Evolutionary conservation across 2,329 filamentous ascomycete species (phyloP), one percentile per base, ranked within the genome.

Genomic region (Trichoderma arundinaceum): DNA sequence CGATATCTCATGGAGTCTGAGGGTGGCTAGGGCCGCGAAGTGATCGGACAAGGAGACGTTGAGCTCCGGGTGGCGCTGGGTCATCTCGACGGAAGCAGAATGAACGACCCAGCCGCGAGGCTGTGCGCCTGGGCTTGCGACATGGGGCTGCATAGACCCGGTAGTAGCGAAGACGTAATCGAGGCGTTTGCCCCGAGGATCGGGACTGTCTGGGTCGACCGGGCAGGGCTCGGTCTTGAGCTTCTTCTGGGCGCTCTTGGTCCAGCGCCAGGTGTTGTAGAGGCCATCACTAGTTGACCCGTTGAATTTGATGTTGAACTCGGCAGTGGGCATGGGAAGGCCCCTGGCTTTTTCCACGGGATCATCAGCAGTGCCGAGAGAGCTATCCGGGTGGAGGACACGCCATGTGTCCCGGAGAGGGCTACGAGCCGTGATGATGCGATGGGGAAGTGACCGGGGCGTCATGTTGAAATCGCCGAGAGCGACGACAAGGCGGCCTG

Each of bases 391-490:
- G 75, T 96, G 90, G 19, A 96, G 77, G 35, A 91, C 84, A 63
- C 91, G 87, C 95, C 95, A 99, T 22, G 88, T 88, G 75, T 99
- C 95, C 51, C 85, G 85, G 33, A 96, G 89, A 13, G 90, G 89
- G 9, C 90, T 88, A 74, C 93, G 89, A 3, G 88, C 87, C 65
- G 90, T 91, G 71, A 99, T 89, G 69, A 98, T 83, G 62, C 88
- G 86, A 79, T 98, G 92, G 38, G 91, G 90, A 68, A 97, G 86
- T 32, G 92, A 96, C 46, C 90, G 79, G 0, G 95, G 95, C n/a
- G 92, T 82, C 90, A 97, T 96, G 79, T 98, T 98, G 81, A 98
- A 97, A 80, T 98, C 95, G 32, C 95, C 95, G 62, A 97, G 81
- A 6, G 89, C 94, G 49, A 98, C 81, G 59, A 94, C 93, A 35